Conservation (phyloP, 1,139 yeast species). For the Saccharomyces hybrid region DNA sequence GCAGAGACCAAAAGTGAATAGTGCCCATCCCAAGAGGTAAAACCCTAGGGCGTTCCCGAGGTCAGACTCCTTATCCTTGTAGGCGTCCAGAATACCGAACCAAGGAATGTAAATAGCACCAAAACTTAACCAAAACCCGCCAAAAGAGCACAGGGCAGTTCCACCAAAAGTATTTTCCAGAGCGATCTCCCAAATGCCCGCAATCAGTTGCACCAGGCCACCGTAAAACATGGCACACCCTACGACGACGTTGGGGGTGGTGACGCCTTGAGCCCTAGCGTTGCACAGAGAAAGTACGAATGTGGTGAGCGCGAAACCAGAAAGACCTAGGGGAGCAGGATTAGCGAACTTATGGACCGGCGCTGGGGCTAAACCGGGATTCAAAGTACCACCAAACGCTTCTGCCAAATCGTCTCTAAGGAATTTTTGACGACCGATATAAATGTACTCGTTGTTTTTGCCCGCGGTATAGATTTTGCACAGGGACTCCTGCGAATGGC, state of each 20-base stretch:
- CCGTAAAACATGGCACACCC: slow-evolving; percentile 83
- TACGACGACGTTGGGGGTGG: slow-evolving; percentile 47
- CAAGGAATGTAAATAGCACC: slow-evolving; percentile 56
- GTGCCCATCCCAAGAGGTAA: slow-evolving; percentile 58
- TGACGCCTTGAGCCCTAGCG: slow-evolving; percentile 45
- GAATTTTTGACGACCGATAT: slow-evolving; percentile 66
- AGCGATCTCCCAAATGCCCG: slow-evolving; percentile 57
- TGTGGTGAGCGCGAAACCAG: slow-evolving; percentile 62
- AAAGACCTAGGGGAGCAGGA: slow-evolving; percentile 64
- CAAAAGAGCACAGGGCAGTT: slow-evolving; percentile 59
- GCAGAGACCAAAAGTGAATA: slow-evolving; percentile 56
- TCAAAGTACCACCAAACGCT: slow-evolving; percentile 57
- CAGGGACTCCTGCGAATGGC: slow-evolving; percentile 3
- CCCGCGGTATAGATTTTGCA: slow-evolving; percentile 34
- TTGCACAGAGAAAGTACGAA: slow-evolving; percentile 53
- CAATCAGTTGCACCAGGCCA: slow-evolving; percentile 66
- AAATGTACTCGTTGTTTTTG: slow-evolving; percentile 49
- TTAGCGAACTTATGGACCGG: slow-evolving; percentile 41
- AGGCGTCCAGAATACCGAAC: slow-evolving; percentile 53
- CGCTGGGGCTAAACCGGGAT: slow-evolving; percentile 52
- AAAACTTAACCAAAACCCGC: slow-evolving; percentile 65
- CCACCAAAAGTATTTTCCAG: slow-evolving; percentile 72
- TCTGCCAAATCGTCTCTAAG: slow-evolving; percentile 45
- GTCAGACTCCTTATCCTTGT: slow-evolving; percentile 33
- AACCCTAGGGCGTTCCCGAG: slow-evolving; percentile 49